Conservation (phyloP, 345 rosid species). For the Dovyalis caffra region DNA sequence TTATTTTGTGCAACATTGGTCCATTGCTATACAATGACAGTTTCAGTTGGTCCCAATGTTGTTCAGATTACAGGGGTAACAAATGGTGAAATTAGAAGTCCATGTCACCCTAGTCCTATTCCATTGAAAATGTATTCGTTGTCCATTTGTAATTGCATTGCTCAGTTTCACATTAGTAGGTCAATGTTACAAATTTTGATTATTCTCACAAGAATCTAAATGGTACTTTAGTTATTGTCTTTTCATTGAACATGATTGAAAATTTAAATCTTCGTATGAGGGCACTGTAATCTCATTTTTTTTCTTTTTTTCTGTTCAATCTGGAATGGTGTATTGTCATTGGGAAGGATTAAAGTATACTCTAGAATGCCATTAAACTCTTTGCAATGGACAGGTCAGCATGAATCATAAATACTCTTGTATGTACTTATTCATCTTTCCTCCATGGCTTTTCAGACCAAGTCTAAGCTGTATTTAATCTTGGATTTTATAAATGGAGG, state of each 20-base stretch:
- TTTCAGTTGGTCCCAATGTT: not conserved
- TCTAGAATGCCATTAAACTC: not conserved
- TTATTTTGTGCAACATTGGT: too few species aligned
- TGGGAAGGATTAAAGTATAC: not conserved
- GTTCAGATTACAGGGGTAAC: not conserved
- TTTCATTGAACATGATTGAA: too few species aligned
- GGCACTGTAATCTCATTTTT: not conserved
- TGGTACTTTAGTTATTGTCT: not conserved
- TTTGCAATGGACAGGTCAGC: not conserved
- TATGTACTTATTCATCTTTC: not conserved
- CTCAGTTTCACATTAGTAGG: not conserved
- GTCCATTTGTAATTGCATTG: too few species aligned
- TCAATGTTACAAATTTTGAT: not conserved
- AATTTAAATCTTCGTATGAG: not conserved
- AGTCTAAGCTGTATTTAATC: conserved; percentile 67
- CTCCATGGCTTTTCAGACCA: conserved; percentile 44
- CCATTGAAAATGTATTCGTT: too few species aligned
- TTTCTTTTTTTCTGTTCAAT: too few species aligned
- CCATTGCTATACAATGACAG: not conserved
- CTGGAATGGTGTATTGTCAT: not conserved
- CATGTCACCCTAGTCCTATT: not conserved
- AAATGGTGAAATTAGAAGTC: not conserved
- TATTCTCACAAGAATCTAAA: not conserved
- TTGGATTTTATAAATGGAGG: conserved; percentile 76
- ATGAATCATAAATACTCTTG: not conserved